These are phyloP conservation scores for Aspergillus latus DNA, from an alignment of 2,329 filamentous ascomycete genomes.

Conservation along the genomic window DNA sequence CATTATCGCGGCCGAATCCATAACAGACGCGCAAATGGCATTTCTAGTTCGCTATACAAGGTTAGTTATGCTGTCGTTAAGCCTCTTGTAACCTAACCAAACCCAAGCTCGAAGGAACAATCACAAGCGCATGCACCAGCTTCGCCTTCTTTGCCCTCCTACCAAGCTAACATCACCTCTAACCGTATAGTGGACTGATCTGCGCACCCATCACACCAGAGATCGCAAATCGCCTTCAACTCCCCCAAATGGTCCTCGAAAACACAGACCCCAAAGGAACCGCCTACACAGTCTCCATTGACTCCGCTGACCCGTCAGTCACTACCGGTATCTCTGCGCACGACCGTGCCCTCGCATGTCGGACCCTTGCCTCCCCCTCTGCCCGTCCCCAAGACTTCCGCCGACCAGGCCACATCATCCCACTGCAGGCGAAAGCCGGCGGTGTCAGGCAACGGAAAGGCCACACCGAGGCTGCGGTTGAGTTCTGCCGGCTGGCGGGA, in stretches of 20 bases:
- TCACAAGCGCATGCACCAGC: background rate
- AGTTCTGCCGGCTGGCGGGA: slow-evolving; percentile 83
- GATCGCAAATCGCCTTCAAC: slow-evolving; percentile 67
- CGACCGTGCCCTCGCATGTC: slow-evolving; percentile 80
- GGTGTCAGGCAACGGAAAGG: slow-evolving; percentile 77
- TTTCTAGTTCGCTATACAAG: slow-evolving; percentile 90
- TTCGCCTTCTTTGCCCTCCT: background rate
- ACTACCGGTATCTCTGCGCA: slow-evolving; percentile 89
- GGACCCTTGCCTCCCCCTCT: slow-evolving; percentile 69
- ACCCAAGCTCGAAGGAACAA: background rate
- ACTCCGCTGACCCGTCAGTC: slow-evolving; percentile 69
- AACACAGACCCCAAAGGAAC: slow-evolving; percentile 79
- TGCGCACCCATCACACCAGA: slow-evolving; percentile 77
- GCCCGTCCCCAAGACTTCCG: slow-evolving; percentile 64
- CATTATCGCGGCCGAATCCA: slow-evolving; percentile 82
- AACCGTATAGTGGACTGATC: slow-evolving; percentile 68
- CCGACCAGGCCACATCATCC: slow-evolving; percentile 86
- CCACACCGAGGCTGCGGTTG: slow-evolving; percentile 91
- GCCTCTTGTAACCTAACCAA: background rate
- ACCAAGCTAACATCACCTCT: background rate
- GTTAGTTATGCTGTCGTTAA: slow-evolving; percentile 27
- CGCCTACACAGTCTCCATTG: slow-evolving; percentile 88
- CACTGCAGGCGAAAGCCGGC: slow-evolving; percentile 73
- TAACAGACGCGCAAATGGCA: slow-evolving; percentile 88
- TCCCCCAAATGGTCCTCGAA: slow-evolving; percentile 89